Base-by-base conservation (phyloP, 2,329 filamentous ascomycete species). In the Aspergillus aculeatus region DNA sequence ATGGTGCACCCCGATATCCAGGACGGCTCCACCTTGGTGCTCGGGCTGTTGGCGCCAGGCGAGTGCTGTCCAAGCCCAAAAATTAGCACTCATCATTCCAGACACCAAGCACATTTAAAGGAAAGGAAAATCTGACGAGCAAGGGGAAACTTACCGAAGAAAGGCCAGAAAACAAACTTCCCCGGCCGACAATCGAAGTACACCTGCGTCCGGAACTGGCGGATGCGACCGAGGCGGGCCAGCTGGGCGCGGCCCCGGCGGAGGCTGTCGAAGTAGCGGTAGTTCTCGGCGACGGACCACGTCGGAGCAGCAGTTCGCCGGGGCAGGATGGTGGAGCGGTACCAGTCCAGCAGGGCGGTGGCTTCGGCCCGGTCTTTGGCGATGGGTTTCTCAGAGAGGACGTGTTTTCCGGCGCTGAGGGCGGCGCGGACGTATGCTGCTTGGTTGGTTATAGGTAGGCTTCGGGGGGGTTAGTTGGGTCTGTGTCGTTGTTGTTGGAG, bases 1-100 rank as follows among this genome's bases (percentile, higher is more conserved):
- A 61, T 85, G 87, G 73, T 93, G 90, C 26, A 93, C 88, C 48
- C 90, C 90, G 14, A 85, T 89, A 69, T 93, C 90, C 2, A 93
- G 83, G 57, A 92, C 73, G 71, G 92, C 92, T 0, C 90, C 90
- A 57, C 90, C 90, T 74, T 92, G 89, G 70, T 91, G 84, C 55
- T 83, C 80, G 1, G 90, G 89, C 57, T 77, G 82, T 72, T 88
- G 88, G 57, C 90, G 85, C 90, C 89, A 85, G 11, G 75, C 66
- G 0, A 82, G 85, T 35, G 11, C 62, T 82, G 80, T 70, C 7
- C 26, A 52, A 7, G 6, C 21, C 14, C n/a, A 24, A 24, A 5
- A 3, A 52, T 23, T 2, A 41, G 31, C 21, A 23, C 21, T 7
- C 10, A 21, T 7, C 16, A 38, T 32, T 14, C 32, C 10, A 52